phyloP scores from a whole-genome alignment of 805 yeast genomes.

The Metschnikowia shivogae region DNA sequence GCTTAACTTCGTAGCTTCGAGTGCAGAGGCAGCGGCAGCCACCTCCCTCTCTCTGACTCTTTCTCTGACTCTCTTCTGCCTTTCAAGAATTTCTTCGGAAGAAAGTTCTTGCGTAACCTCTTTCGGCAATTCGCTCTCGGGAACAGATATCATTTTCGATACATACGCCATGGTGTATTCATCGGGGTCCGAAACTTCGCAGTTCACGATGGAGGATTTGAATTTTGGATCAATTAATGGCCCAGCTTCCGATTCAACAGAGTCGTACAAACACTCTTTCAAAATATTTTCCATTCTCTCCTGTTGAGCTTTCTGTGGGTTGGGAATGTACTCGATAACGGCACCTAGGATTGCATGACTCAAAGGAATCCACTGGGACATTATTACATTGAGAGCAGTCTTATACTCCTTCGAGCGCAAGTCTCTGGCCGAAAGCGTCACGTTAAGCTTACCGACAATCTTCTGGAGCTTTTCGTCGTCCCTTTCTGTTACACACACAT shows the following conservation, averaged over 20 bases:
- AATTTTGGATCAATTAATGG: constrained; percentile 47
- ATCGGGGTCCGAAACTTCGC: constrained; percentile 62
- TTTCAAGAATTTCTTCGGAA: constrained; percentile 57
- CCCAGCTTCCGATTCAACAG: constrained; percentile 44
- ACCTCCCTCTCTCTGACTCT: constrained; percentile 69
- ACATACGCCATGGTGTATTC: constrained; percentile 63
- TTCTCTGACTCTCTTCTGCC: constrained; percentile 61
- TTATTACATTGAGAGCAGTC: constrained; percentile 55
- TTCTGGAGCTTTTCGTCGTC: constrained; percentile 70
- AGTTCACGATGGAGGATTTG: constrained; percentile 53
- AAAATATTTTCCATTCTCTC: constrained; percentile 67
- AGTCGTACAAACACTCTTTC: constrained; percentile 36
- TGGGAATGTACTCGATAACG: constrained; percentile 80
- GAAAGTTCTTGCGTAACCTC: constrained; percentile 39
- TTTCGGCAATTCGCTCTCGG: constrained; percentile 72
- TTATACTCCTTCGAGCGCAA: constrained; percentile 73
- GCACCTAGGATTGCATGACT: constrained; percentile 80
- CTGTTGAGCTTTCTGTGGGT: constrained; percentile 73
- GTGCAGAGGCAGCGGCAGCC: constrained; percentile 23
- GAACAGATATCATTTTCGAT: constrained; percentile 84
- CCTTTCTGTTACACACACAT: constrained; percentile 58
- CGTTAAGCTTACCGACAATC: constrained; percentile 64
- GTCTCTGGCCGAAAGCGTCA: constrained; percentile 71
- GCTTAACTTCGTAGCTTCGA: constrained; percentile 19
- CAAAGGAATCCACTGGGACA: constrained; percentile 94